Conservation (phyloP, 148 eudicot species). For the Salicornia ramosissima region DNA sequence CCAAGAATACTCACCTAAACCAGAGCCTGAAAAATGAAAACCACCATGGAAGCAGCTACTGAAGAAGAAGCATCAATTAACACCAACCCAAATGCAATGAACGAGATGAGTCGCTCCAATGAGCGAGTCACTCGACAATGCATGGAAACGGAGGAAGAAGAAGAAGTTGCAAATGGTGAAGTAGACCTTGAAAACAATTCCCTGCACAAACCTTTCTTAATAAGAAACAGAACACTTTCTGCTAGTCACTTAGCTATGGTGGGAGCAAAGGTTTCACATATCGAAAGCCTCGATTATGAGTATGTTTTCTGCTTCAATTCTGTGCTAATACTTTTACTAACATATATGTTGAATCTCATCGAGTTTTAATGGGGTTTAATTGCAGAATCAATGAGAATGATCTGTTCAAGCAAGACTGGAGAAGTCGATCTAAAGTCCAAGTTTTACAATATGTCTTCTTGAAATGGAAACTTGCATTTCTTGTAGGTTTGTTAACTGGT, state of each 20-base stretch:
- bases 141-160: conserved; percentile 30
- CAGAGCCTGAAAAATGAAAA: background rate
- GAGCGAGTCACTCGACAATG: conserved; percentile 12
- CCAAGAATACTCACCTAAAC: background rate
- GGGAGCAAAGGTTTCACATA: conserved; percentile 75
- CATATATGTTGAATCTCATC: background rate
- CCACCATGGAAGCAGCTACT: conserved; percentile 13
- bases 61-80: conserved; percentile 2
- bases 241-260: conserved; percentile 67
- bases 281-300: conserved; percentile 86
- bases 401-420: conserved; percentile 42
- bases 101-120: background rate
- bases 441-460: conserved; percentile 36
- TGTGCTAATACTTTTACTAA: background rate
- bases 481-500: conserved; percentile 39
- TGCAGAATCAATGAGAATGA: conserved; percentile 46
- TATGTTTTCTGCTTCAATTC: conserved; percentile 22
- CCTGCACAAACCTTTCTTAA: conserved; percentile 49
- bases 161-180: conserved; percentile 29
- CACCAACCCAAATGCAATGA: background rate
- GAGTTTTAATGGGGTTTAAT: conserved; percentile 6
- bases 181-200: conserved; percentile 48
- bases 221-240: conserved; percentile 58
- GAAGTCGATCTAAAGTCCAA: conserved; percentile 39
- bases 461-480: conserved; percentile 40